Conservation (phyloP, 2,329 filamentous ascomycete genomes). For the Clonostachys byssicola region DNA sequence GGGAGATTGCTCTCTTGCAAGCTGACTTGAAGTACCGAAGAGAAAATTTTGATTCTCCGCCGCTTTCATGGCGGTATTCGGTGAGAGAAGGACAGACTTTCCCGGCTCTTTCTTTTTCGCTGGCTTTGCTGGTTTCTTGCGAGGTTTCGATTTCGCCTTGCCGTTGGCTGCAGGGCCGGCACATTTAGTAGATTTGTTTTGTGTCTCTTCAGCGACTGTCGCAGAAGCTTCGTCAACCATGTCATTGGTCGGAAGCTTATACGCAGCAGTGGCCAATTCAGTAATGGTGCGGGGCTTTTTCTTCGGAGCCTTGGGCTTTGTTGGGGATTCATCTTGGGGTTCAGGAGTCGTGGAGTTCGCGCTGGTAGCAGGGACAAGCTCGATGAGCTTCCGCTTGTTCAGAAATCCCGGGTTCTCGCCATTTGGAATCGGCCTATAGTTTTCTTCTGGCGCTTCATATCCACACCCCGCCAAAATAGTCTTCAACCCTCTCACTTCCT, state of each 20-base stretch:
- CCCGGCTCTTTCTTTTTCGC: conserved; percentile 19
- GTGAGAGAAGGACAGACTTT: conserved; percentile 54
- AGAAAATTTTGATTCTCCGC: conserved; percentile 70
- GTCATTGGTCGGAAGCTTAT: conserved; percentile 30
- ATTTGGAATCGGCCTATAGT: conserved; percentile 9
- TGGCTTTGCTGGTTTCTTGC: conserved; percentile 19
- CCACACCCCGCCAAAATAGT: conserved; percentile 36
- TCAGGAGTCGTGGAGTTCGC: conserved; percentile 7
- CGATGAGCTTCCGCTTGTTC: conserved; percentile 53
- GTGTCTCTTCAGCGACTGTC: conserved; percentile 13
- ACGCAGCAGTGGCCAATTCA: conserved; percentile 69
- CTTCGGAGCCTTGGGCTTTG: conserved; percentile 50
- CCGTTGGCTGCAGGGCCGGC: conserved; percentile 14
- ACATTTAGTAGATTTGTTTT: not conserved
- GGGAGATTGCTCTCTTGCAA: conserved; percentile 70
- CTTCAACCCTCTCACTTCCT: conserved; percentile 1
- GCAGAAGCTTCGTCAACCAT: conserved; percentile 17
- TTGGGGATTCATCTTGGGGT: conserved; percentile 19
- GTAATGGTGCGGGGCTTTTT: conserved; percentile 78
- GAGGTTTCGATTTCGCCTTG: conserved; percentile 14
- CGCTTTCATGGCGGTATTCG: conserved; percentile 61
- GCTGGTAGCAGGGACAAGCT: conserved; percentile 35
- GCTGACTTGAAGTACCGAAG: conserved; percentile 83
- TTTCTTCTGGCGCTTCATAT: conserved; percentile 12
- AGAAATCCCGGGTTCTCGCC: conserved; percentile 24